phyloP scores from a whole-genome alignment of 345 rosid genomes.

The Cochlearia excelsa region DNA sequence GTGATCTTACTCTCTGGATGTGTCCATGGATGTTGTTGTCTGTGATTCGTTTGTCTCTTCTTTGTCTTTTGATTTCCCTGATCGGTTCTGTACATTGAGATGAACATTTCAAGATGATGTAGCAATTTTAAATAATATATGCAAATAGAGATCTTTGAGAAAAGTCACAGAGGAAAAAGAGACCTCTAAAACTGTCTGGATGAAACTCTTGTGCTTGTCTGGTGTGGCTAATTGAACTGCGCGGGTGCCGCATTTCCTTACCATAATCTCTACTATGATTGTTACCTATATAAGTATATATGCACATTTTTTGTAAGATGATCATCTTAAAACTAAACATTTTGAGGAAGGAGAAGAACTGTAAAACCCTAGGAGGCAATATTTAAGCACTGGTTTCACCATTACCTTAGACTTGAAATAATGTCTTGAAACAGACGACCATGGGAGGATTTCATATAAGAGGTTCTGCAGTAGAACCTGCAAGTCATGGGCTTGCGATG shows the following conservation, averaged over 20 bases:
- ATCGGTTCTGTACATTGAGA: constrained; percentile 62
- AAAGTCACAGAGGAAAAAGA: background rate
- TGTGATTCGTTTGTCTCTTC: constrained; percentile 37
- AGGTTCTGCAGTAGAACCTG: constrained; percentile 55
- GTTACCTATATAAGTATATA: constrained; percentile 57
- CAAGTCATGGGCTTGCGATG: constrained; percentile 63
- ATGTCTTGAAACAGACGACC: constrained; percentile 86
- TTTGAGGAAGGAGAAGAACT: constrained; percentile 18
- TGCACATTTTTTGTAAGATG: constrained; percentile 8
- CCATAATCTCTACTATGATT: constrained; percentile 75
- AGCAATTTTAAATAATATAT: background rate
- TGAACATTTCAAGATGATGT: background rate
- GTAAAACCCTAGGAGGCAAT: background rate
- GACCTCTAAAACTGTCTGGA: constrained; percentile 78
- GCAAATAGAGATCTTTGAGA: constrained; percentile 8
- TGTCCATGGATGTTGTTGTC: constrained; percentile 15
- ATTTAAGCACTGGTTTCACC: constrained; percentile 3
- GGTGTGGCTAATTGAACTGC: constrained; percentile 65
- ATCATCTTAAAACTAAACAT: constrained; percentile 10
- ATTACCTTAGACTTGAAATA: constrained; percentile 81
- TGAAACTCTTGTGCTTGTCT: constrained; percentile 64
- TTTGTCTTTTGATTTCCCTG: constrained; percentile 50
- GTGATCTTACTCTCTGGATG: constrained; percentile 33
- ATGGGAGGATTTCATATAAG: constrained; percentile 56
- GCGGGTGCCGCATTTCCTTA: constrained; percentile 77